Evolutionary conservation across 1,139 yeast genomes (phyloP).

Genomic region (Pichia sp.): DNA sequence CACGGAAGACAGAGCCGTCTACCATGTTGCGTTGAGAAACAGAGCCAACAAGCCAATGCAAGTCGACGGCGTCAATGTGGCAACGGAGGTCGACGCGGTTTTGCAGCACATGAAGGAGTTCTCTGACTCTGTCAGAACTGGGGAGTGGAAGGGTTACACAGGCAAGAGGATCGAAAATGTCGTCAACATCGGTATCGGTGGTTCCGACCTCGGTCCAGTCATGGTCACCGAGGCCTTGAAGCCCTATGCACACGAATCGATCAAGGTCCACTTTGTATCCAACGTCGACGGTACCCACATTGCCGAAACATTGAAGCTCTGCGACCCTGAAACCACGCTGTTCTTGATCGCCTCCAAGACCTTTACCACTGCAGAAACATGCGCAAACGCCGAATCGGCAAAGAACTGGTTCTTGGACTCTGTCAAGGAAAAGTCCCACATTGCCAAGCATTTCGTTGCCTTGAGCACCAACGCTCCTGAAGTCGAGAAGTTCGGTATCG

Average conservation of each 20-base stretch:
- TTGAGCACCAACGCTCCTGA: slow-evolving; percentile 88
- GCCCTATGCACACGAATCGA: slow-evolving; percentile 72
- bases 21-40: slow-evolving; percentile 94
- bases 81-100: slow-evolving; percentile 85
- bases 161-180: slow-evolving; percentile 91
- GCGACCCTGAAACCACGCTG: slow-evolving; percentile 87
- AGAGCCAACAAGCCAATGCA: slow-evolving; percentile 74
- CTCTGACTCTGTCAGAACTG: slow-evolving; percentile 82
- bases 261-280: slow-evolving; percentile 87
- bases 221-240: slow-evolving; percentile 98
- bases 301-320: slow-evolving; percentile 77
- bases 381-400: slow-evolving; percentile 92
- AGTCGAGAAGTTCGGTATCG: slow-evolving; percentile 92
- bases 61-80: slow-evolving; percentile 86
- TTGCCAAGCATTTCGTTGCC: slow-evolving; percentile 97
- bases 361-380: slow-evolving; percentile 97
- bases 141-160: slow-evolving; percentile 94
- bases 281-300: slow-evolving; percentile 98
- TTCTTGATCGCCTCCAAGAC: slow-evolving; percentile 96
- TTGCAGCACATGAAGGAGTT: slow-evolving; percentile 95
- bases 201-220: slow-evolving; percentile 97
- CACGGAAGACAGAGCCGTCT: slow-evolving; percentile 96
- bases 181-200: slow-evolving; percentile 98
- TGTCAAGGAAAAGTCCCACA: slow-evolving; percentile 61
- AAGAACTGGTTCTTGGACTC: slow-evolving; percentile 83